phyloP scores from a whole-genome alignment of 1,284 basidiomycete genomes.

The Coniferiporia weirii region DNA sequence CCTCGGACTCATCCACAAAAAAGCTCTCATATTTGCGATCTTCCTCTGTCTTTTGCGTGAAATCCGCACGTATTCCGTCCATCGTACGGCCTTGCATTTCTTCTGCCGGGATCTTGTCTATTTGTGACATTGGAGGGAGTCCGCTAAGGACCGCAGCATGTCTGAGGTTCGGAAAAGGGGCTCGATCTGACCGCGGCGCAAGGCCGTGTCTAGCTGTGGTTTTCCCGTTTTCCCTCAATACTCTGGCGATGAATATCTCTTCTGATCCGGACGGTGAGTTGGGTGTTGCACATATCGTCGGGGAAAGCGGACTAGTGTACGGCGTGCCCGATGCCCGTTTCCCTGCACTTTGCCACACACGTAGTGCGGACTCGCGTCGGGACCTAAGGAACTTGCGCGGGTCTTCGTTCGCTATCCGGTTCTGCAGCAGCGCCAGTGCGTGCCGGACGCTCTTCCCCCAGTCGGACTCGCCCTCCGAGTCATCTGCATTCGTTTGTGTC shows the following conservation, averaged over 20 bases:
- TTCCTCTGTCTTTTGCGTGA: no score
- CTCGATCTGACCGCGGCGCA: background rate
- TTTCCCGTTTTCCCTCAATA: constrained; percentile 3
- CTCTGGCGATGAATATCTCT: constrained; percentile 3
- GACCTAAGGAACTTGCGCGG: constrained; percentile 4
- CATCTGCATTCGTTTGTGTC: background rate
- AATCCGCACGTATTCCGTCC: no score
- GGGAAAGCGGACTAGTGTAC: constrained; percentile 1
- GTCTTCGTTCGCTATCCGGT: constrained; percentile 4
- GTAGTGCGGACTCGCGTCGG: constrained; percentile 1
- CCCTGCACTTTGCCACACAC: constrained; percentile 1
- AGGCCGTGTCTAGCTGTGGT: constrained; percentile 4
- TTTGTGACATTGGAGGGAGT: no score
- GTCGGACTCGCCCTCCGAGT: background rate
- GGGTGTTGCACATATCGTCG: background rate
- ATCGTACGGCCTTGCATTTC: no score
- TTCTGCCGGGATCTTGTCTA: no score
- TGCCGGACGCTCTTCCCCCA: constrained; percentile 7
- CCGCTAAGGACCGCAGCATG: no score
- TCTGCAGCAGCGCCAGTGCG: constrained; percentile 9
- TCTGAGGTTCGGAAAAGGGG: background rate
- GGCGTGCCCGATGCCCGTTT: constrained; percentile 1
- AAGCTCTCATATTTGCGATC: no score
- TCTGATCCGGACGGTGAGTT: constrained; percentile 1
- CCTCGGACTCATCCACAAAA: no score